Evolutionary conservation across 164 flowering plant genomes (phyloP), one percentile per base, ranked within the genome.

Genomic region (Aristolochia contorta): DNA sequence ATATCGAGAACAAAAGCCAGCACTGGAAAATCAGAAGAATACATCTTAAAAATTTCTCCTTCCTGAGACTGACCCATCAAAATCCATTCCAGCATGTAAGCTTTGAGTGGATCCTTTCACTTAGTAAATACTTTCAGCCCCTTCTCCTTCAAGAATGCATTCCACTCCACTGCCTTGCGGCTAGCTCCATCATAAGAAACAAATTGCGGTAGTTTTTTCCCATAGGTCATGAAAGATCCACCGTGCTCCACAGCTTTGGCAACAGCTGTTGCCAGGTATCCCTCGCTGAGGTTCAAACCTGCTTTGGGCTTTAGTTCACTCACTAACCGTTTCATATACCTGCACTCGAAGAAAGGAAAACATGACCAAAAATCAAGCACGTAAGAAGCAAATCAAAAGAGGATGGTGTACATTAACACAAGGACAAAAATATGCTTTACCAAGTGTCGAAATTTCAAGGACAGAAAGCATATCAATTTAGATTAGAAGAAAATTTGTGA

Each of bases 111-210:
- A 50, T 1, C 1, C 54, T 5, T 53, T 56, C 32, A 72, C 57
- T 58, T 47, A 51, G 54, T 72, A 33, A 68, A 49, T 59, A 51
- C 64, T 32, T 69, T 72, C 64, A 69, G 32, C 16, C 69, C 62
- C 76, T 69, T 72, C 33, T 69, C 68, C 62, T 69, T 65, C 33
- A 72, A 52, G 48, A 68, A 69, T 6, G 57, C 46, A 25, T 51
- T 57, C 76, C 76, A 72, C 19, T 72, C 76, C 45, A 72, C 70
- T 10, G 62, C 70, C 47, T 73, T 73, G 27, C 72, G 72, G 37
- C 61, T 51, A 24, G 68, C 64, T 60, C 68, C 68, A 21, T 23
- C 69, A 51, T 70, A 70, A 25, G 19, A 20, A 30, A 70, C 69
- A 61, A 61, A 57, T 53, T 65, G 59, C 25, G 73, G 73, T 15